Conservation (phyloP, 257 asterid genomes). For the Solanum ahanhuiri region DNA sequence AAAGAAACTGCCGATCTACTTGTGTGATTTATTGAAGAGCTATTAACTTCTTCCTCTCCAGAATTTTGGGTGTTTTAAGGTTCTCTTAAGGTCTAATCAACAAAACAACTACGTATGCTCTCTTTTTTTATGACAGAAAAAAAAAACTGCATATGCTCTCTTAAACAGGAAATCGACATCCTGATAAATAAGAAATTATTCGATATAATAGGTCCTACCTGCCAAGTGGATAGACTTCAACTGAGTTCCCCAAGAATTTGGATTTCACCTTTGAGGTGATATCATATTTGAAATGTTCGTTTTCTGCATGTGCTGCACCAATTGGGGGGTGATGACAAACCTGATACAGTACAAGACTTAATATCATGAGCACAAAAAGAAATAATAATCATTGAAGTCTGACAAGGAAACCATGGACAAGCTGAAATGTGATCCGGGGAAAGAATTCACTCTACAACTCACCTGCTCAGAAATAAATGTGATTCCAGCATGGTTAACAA, state of each 20-base stretch:
- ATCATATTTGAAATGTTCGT: conserved; percentile 79
- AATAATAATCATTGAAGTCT: neutral
- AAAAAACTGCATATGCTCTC: neutral
- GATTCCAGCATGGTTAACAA: conserved; percentile 79
- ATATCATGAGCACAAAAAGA: neutral
- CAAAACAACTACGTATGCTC: neutral
- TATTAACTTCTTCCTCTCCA: neutral
- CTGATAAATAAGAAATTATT: neutral
- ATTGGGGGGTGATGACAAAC: conserved; percentile 92
- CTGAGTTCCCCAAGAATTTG: conserved; percentile 82
- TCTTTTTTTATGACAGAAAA: neutral
- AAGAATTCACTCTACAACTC: neutral
- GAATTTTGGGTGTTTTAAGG: neutral
- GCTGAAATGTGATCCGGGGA: neutral
- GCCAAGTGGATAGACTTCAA: conserved; percentile 96
- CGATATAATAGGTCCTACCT: conserved; percentile 34
- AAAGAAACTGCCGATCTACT: neutral
- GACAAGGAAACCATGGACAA: neutral
- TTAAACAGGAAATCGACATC: neutral
- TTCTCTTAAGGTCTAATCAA: neutral
- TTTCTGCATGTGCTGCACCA: conserved; percentile 98
- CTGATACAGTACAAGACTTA: conserved; percentile 8
- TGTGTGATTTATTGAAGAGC: too few relatives aligned
- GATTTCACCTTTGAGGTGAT: conserved; percentile 88
- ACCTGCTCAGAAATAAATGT: conserved; percentile 94